Conservation (phyloP, 164 flowering plant species). For the Stephania cephalantha region DNA sequence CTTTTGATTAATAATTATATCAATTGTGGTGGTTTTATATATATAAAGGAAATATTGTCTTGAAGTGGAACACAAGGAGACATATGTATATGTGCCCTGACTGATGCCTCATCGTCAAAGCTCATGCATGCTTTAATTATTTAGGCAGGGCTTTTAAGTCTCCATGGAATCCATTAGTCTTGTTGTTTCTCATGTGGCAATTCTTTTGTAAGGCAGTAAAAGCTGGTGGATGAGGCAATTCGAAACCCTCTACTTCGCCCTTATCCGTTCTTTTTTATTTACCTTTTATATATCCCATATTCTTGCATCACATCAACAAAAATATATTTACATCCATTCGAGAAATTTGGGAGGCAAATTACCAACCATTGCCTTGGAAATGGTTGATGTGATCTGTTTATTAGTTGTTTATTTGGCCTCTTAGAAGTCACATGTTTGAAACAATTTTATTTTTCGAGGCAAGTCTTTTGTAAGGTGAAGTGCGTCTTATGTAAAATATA, state of each 20-base stretch:
- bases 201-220: conserved; percentile 1
- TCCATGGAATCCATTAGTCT: conserved; percentile 12
- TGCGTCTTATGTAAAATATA: too few species aligned
- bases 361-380: too few species aligned
- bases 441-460: too few species aligned
- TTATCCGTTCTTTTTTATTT: neutral
- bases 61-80: neutral
- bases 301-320: neutral
- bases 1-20: too few species aligned
- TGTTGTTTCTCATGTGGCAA: neutral
- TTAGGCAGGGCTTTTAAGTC: neutral
- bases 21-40: too few species aligned
- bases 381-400: too few species aligned
- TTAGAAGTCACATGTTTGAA: too few species aligned
- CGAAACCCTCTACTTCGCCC: neutral
- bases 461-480: too few species aligned
- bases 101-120: neutral
- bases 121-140: neutral
- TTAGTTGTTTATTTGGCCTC: too few species aligned
- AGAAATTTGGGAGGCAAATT: too few species aligned
- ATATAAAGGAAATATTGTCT: too few species aligned
- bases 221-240: neutral
- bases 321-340: too few species aligned
- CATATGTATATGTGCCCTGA: neutral
- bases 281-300: neutral